Percentiles rank a stretch among this genome's conserved stretches.
These are phyloP conservation scores for Talaromyces atroroseus DNA, from an alignment of 2,329 filamentous ascomycete genomes.

Conservation along the genomic window DNA sequence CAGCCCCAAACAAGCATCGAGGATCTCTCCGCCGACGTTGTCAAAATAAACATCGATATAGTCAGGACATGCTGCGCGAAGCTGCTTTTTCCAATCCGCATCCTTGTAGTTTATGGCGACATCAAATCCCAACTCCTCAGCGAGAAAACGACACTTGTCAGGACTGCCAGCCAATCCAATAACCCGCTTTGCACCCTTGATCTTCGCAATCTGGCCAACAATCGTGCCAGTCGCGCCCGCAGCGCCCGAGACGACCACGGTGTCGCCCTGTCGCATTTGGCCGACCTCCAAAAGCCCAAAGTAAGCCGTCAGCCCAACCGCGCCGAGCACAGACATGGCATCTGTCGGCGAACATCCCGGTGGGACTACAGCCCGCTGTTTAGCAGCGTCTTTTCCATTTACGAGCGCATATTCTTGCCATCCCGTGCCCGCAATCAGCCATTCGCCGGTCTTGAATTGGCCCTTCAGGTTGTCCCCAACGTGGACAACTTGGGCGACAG, in stretches of 20 bases:
- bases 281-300: constrained; percentile 67
- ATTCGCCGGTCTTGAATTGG: constrained; percentile 31
- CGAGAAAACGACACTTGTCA: constrained; percentile 64
- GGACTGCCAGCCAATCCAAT: constrained; percentile 61
- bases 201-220: constrained; percentile 71
- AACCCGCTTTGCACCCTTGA: constrained; percentile 59
- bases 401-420: constrained; percentile 65
- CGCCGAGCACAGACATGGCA: constrained; percentile 56
- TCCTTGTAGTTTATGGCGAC: constrained; percentile 66
- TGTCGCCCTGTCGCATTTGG: constrained; percentile 62
- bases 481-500: constrained; percentile 55
- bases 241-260: constrained; percentile 71
- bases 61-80: constrained; percentile 54
- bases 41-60: constrained; percentile 68
- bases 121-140: constrained; percentile 61
- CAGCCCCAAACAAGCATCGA: constrained; percentile 60
- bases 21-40: constrained; percentile 67
- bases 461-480: constrained; percentile 44
- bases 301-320: constrained; percentile 70
- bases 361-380: constrained; percentile 40
- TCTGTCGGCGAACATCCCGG: constrained; percentile 51
- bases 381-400: constrained; percentile 43
- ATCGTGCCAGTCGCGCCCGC: constrained; percentile 73
- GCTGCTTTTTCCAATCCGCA: constrained; percentile 54
- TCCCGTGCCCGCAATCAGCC: constrained; percentile 51